Conservation (phyloP, 768 basidiomycete species). For the Tulasnella calospora region DNA sequence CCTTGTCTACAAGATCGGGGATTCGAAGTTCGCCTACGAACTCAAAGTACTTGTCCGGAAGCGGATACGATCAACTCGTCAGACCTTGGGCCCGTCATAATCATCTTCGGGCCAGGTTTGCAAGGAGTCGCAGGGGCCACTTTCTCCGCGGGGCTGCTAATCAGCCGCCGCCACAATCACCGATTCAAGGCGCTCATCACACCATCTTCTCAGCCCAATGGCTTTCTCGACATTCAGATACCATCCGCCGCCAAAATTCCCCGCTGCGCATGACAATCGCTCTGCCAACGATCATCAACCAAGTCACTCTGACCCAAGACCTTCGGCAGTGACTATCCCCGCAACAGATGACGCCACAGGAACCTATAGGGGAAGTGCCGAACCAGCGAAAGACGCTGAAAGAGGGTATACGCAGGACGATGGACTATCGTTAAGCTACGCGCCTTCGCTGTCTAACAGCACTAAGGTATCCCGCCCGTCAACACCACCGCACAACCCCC, state of each 20-base stretch:
- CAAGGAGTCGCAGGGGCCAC: neutral
- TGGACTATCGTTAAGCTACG: neutral
- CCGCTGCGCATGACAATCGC: slow-evolving; percentile 6
- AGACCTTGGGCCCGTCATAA: neutral
- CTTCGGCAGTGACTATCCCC: neutral
- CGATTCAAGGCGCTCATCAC: neutral
- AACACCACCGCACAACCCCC: neutral
- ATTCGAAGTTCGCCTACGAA: too few relatives aligned
- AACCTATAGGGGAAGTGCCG: neutral
- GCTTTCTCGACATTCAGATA: neutral
- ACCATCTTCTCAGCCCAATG: neutral
- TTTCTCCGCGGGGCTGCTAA: neutral
- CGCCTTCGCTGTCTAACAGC: slow-evolving; percentile 5
- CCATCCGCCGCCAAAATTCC: slow-evolving; percentile 7
- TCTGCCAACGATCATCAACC: neutral
- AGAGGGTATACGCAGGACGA: too few relatives aligned
- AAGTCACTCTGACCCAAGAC: neutral
- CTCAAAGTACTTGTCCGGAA: too few relatives aligned
- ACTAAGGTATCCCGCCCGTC: slow-evolving; percentile 1
- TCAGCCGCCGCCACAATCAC: neutral
- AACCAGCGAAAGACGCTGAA: too few relatives aligned
- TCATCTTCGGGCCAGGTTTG: neutral
- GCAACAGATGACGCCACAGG: neutral
- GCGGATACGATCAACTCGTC: neutral
- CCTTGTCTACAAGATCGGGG: neutral